Base-by-base conservation (phyloP, 1,139 yeast genomes). In the Protomyces arabidopsidicola region DNA sequence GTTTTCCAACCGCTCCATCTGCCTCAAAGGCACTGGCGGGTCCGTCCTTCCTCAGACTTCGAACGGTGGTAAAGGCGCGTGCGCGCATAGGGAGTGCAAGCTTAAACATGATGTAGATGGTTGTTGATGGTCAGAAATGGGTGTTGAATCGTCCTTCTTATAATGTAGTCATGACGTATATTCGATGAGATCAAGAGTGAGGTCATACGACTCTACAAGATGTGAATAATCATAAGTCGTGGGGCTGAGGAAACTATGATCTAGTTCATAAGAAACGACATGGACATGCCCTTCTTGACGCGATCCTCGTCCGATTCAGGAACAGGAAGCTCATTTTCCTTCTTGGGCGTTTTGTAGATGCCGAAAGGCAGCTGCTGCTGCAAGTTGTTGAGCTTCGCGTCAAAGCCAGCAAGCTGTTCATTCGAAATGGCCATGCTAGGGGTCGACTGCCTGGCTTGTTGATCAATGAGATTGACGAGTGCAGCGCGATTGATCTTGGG, bases 11-110 rank as follows among this genome's bases (percentile, higher is more conserved):
- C 34, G 36, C 53, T 22, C 63, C 63, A 18, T 60, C 63, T 3
- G 58, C 51, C 58, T 60, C 48, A 58, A 60, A 60, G 8, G 34
- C 45, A 50, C 53, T 60, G 48, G 63, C 63, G 24, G 42, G 45
- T 12, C 53, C 58, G 16, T 24, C 53, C 53, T 24, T 31, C 16
- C 53, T 14, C 34, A 31, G 34, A 14, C 20, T 24, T 10, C 48
- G 48, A 9, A 42, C 24, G 12, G 48, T 42, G 48, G 48, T 16
- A 10, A 42, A 42, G 20, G 48, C 48, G 48, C 48, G 48, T 42
- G 48, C 12, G 48, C 48, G 20, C 14, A 20, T 18, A 16, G 48
- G 48, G 27, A 42, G 48, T 16, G 48, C 48, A 20, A 42, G 48
- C 20, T 18, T n/a, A 12, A 42, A 18, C 48, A 42, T 42, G 48